phyloP scores from a whole-genome alignment of 805 yeast genomes.

The Candida glaebosa region DNA sequence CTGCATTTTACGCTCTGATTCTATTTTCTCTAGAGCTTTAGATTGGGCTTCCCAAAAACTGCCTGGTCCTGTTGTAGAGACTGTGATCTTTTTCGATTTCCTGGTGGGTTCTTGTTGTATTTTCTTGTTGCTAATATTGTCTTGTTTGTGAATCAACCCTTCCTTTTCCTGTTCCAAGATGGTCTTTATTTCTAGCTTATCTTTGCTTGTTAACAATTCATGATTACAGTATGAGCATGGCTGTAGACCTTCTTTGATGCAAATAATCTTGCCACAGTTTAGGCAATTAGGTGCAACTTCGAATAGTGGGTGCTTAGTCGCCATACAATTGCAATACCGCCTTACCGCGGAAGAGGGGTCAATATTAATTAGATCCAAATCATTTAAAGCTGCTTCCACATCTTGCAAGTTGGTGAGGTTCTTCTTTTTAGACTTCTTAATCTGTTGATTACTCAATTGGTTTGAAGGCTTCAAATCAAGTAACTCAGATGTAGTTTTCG shows the following conservation, averaged over 20 bases:
- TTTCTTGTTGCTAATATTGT: conserved; percentile 15
- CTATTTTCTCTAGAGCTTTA: conserved; percentile 56
- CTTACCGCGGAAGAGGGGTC: conserved; percentile 12
- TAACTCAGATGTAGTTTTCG: conserved; percentile 47
- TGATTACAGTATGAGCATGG: conserved; percentile 83
- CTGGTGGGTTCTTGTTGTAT: conserved; percentile 13
- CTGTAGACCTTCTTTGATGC: conserved; percentile 84
- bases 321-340: conserved; percentile 75
- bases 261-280: conserved; percentile 90
- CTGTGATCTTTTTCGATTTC: conserved; percentile 46
- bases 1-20: conserved; percentile 32
- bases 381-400: conserved; percentile 57
- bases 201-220: conserved; percentile 61
- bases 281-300: conserved; percentile 92
- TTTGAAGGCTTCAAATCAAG: conserved; percentile 29
- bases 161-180: conserved; percentile 53
- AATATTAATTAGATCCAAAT: conserved; percentile 36
- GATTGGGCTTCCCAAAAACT: conserved; percentile 70
- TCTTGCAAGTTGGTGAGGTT: conserved; percentile 59
- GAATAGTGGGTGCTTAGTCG: conserved; percentile 80
- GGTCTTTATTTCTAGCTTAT: conserved; percentile 53
- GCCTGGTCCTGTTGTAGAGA: conserved; percentile 55
- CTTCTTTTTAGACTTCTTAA: conserved; percentile 35
- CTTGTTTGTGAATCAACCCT: conserved; percentile 29
- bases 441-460: conserved; percentile 13